Evolutionary conservation across 148 eudicot genomes (phyloP).

Genomic region (Salicornia ramosissima): DNA sequence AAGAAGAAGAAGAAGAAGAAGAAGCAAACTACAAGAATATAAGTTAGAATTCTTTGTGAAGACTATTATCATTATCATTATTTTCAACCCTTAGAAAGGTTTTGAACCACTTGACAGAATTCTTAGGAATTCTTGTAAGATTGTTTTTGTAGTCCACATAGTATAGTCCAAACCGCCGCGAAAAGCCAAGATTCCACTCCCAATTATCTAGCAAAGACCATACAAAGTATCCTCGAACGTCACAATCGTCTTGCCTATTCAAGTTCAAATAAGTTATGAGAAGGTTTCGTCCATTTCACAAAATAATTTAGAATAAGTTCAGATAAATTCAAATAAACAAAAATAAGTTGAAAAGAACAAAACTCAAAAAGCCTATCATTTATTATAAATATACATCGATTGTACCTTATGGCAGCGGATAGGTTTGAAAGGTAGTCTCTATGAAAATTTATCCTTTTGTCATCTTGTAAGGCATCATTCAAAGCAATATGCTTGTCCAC

Average conservation of each 20-base stretch:
- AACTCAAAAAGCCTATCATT: too few species aligned
- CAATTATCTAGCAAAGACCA: slow-evolving; percentile 99
- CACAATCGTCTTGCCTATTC: slow-evolving; percentile 76
- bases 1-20: too few species aligned
- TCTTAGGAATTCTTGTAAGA: slow-evolving; percentile 86
- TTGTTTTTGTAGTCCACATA: slow-evolving; percentile 84
- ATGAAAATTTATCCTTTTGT: slow-evolving; percentile 70
- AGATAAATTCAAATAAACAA: too few species aligned
- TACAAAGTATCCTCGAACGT: slow-evolving; percentile 83
- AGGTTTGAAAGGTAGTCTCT: slow-evolving; percentile 90
- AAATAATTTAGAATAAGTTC: too few species aligned
- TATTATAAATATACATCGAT: too few species aligned
- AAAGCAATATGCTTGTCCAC: slow-evolving; percentile 39
- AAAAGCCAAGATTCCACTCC: slow-evolving; percentile 93
- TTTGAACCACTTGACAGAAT: slow-evolving; percentile 78
- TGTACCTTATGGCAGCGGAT: slow-evolving; percentile 86
- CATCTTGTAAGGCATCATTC: slow-evolving; percentile 68
- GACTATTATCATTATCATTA: slow-evolving; percentile 15
- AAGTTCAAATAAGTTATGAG: too few species aligned
- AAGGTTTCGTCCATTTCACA: too few species aligned
- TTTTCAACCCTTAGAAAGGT: slow-evolving; percentile 36
- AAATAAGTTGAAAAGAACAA: too few species aligned
- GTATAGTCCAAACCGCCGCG: slow-evolving; percentile 77
- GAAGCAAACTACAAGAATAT: background rate
- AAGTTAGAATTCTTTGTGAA: slow-evolving; percentile 18